phyloP scores from a whole-genome alignment of 176 grass and related monocot genomes.

The Aegilops longissima region DNA sequence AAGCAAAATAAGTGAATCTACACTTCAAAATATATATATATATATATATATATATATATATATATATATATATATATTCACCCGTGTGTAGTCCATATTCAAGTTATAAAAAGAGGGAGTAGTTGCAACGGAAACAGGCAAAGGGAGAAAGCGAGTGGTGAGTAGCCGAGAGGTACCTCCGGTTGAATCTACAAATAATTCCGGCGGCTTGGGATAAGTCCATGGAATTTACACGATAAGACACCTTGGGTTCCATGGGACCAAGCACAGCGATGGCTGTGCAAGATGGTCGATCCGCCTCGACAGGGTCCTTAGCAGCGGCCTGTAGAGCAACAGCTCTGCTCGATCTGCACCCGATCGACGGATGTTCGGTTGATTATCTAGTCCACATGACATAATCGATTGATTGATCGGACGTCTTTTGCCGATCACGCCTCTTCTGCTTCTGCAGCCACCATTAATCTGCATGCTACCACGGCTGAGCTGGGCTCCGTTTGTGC shows the following conservation, averaged over 20 bases:
- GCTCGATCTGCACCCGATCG: not conserved
- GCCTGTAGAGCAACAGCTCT: conserved; percentile 34
- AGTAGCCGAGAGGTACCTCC: not conserved
- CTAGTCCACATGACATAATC: too few species aligned
- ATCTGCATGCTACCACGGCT: too few species aligned
- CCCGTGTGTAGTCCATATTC: too few species aligned
- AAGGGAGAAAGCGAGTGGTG: not conserved
- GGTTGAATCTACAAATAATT: conserved; percentile 31
- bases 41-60: too few species aligned
- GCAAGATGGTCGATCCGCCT: not conserved
- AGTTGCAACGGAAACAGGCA: not conserved
- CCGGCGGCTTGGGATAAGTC: conserved; percentile 32
- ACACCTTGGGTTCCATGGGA: not conserved
- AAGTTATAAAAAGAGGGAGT: too few species aligned
- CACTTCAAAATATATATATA: too few species aligned
- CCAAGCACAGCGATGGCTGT: not conserved
- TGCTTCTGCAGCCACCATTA: too few species aligned
- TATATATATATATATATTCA: too few species aligned
- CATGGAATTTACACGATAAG: not conserved
- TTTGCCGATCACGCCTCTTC: too few species aligned
- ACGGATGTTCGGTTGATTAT: not conserved
- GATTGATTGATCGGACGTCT: too few species aligned
- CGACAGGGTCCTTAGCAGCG: conserved; percentile 33
- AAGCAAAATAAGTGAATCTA: too few species aligned
- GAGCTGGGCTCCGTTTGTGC: too few species aligned